Evolutionary conservation across 805 yeast species (phyloP), one percentile per base, ranked within the genome.

Genomic region (Ogataea methanolica): DNA sequence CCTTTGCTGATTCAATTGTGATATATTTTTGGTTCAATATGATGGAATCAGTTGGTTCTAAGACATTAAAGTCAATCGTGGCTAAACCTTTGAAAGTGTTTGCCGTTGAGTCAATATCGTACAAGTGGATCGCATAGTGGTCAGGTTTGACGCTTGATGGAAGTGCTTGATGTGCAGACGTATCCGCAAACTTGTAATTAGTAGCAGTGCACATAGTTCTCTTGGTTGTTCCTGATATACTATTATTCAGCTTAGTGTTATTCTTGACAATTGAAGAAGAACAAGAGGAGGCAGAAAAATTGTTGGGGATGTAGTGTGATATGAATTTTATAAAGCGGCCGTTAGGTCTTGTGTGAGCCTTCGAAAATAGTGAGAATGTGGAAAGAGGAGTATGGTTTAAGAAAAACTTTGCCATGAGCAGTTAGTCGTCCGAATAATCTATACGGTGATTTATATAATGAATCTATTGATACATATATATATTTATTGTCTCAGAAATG

Each of bases 121-220:
- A 62, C 45, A 82, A 69, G 17, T 81, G 74, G 33, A 94, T 65
- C 46, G 80, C 78, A 63, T 94, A 92, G 66, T 86, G 87, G 34
- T 70, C 57, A 34, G 99, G 97, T 49, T 75, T 75, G 51, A 90
- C 85, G 45, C 76, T 71, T 11, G 52, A 42, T 11, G 71, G 70
- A 21, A 68, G 48, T 11, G 64, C 61, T 33, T 59, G 42, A 72
- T 71, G 57, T 88, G 95, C 51, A 82, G 78, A 57, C 14, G 65
- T 60, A 44, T 63, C 69, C 5, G 62, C 61, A 42, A 50, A 60
- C 15, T 39, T 46, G 44, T 47, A 26, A 26, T 26, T 40, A 3
- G 47, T 17, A 17, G 42, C 23, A 16, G 46, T 37, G 33, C 45
- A 39, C 44, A 43, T 42, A 33, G 26, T 39, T 21, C 44, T 31